These are phyloP conservation scores for Colletotrichum phormii DNA, from an alignment of 2,329 filamentous ascomycete species.

Conservation along the genomic window DNA sequence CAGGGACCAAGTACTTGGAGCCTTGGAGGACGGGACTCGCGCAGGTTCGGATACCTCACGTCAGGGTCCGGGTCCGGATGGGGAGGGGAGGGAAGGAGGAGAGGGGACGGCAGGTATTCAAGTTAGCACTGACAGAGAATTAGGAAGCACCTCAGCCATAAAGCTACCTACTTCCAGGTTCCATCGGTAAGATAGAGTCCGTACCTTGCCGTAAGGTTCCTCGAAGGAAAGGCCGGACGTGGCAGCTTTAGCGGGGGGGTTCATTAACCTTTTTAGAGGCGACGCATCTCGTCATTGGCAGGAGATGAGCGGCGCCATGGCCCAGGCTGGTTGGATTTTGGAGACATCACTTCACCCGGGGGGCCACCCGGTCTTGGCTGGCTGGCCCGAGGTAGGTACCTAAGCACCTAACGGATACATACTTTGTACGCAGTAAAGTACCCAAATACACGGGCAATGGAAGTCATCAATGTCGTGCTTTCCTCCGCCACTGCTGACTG, in stretches of 20 bases:
- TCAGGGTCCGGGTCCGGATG: constrained; percentile 3
- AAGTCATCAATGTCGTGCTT: not conserved
- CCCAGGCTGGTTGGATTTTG: constrained; percentile 3
- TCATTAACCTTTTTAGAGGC: constrained; percentile 37
- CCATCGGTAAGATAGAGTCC: not conserved
- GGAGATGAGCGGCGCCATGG: constrained; percentile 32
- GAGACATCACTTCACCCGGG: not conserved
- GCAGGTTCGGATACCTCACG: not conserved
- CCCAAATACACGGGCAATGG: not conserved
- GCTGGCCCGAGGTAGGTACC: not conserved
- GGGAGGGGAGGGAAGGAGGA: not conserved
- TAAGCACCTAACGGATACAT: not conserved
- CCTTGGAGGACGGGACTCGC: not conserved
- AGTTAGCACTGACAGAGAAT: not conserved
- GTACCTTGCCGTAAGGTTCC: constrained; percentile 11
- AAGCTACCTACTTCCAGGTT: too few species aligned
- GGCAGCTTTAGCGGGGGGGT: constrained; percentile 34
- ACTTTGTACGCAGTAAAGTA: too few species aligned
- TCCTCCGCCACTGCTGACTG: not conserved
- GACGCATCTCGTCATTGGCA: constrained; percentile 34
- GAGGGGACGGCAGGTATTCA: constrained; percentile 4
- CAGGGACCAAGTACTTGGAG: not conserved
- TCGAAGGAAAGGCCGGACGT: constrained; percentile 33
- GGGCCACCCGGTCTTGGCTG: constrained; percentile 2
- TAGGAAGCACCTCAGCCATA: too few species aligned